Evolutionary conservation across 108 stramenopile genomes (phyloP).

Genomic region (Cyclotella sp.): DNA sequence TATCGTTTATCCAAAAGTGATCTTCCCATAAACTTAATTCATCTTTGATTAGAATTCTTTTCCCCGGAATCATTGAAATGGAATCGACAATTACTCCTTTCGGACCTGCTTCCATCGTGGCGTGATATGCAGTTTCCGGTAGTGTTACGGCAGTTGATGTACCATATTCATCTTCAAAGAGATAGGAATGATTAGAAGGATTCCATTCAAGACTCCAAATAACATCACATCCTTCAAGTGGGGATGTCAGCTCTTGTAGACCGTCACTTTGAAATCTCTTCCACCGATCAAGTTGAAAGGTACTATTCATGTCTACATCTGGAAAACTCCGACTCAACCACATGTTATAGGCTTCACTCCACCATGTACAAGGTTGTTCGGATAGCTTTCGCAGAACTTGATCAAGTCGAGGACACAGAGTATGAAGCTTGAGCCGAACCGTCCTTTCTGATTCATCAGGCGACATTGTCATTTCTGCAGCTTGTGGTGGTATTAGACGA

Average conservation of each 20-base stretch:
- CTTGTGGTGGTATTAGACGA: slow-evolving; percentile 38
- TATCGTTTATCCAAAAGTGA: slow-evolving; percentile 88
- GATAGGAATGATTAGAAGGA: slow-evolving; percentile 70
- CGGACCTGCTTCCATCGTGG: slow-evolving; percentile 80
- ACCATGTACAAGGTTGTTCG: slow-evolving; percentile 39
- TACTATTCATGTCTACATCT: not conserved
- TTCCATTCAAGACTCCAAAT: slow-evolving; percentile 68
- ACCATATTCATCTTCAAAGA: slow-evolving; percentile 36
- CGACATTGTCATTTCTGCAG: not conserved
- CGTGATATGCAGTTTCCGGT: slow-evolving; percentile 51
- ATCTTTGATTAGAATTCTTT: slow-evolving; percentile 75
- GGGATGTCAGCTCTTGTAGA: slow-evolving; percentile 20
- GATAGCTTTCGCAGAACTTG: slow-evolving; percentile 41
- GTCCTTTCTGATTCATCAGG: not conserved
- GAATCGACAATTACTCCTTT: slow-evolving; percentile 73
- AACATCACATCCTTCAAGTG: slow-evolving; percentile 70
- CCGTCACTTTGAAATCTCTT: slow-evolving; percentile 26
- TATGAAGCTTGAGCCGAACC: slow-evolving; percentile 68
- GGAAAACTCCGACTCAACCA: slow-evolving; percentile 11
- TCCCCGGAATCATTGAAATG: slow-evolving; percentile 76
- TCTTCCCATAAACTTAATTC: slow-evolving; percentile 78
- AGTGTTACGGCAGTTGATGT: not conserved
- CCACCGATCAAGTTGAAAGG: slow-evolving; percentile 20
- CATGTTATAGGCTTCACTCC: slow-evolving; percentile 44
- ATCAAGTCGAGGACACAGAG: slow-evolving; percentile 66